A percentile compares a stretch with the other conserved stretches of the same genome.
phyloP scores from a whole-genome alignment of 2,329 filamentous ascomycete genomes.

The Dothideomycetes sp. region DNA sequence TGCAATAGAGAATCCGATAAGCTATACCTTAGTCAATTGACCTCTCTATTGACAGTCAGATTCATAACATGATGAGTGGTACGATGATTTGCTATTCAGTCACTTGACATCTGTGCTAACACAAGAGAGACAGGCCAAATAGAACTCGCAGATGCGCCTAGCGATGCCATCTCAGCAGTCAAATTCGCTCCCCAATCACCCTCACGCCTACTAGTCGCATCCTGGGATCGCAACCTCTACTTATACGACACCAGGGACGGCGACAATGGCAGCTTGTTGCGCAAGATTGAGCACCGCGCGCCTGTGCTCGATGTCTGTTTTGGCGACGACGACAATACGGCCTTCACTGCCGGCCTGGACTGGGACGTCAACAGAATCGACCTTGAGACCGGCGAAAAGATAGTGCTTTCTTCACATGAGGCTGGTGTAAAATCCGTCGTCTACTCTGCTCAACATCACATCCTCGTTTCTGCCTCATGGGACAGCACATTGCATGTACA shows the following conservation, averaged over 20 bases:
- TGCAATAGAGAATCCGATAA: too few species aligned
- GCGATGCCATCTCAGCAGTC: constrained; percentile 78
- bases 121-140: constrained; percentile 60
- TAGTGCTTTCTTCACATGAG: constrained; percentile 66
- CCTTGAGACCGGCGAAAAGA: constrained; percentile 61
- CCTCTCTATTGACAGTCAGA: too few species aligned
- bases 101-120: too few species aligned
- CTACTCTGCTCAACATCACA: constrained; percentile 68
- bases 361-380: constrained; percentile 71
- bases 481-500: constrained; percentile 85
- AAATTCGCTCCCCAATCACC: constrained; percentile 73
- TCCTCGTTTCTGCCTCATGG: constrained; percentile 89
- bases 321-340: constrained; percentile 69
- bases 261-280: constrained; percentile 53
- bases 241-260: constrained; percentile 62
- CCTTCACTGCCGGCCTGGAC: constrained; percentile 80
- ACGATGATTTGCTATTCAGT: too few species aligned
- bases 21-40: too few species aligned
- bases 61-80: too few species aligned
- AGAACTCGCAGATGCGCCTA: constrained; percentile 71
- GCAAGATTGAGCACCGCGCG: constrained; percentile 69
- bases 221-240: constrained; percentile 90
- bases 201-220: constrained; percentile 74
- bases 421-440: constrained; percentile 75
- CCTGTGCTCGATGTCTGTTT: constrained; percentile 90